Evolutionary conservation across 805 yeast genomes (phyloP).

Genomic region (Martiniozyma abietophila): DNA sequence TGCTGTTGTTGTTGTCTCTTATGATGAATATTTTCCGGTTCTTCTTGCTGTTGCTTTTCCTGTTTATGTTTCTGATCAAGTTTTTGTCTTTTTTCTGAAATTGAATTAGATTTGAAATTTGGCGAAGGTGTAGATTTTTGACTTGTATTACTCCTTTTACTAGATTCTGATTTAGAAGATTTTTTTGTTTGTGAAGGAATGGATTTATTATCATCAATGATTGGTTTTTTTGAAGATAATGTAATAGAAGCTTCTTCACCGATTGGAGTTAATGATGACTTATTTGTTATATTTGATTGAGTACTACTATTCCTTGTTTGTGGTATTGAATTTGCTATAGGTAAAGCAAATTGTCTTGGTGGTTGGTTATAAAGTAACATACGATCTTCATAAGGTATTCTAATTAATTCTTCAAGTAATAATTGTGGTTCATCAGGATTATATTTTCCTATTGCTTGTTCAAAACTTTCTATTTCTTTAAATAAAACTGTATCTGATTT

Average conservation of each 20-base stretch:
- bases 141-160: not conserved
- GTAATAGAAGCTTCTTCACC: too few relatives aligned
- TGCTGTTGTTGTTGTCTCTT: not conserved
- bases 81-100: too few relatives aligned
- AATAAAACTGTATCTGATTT: not conserved
- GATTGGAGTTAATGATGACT: too few relatives aligned
- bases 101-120: not conserved
- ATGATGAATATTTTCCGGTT: not conserved
- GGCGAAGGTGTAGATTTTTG: not conserved
- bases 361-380: not conserved
- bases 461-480: conserved; percentile 1
- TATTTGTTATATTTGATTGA: too few relatives aligned
- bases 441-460: conserved; percentile 1
- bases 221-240: too few relatives aligned
- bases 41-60: not conserved
- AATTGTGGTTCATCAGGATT: not conserved
- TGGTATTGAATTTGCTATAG: too few relatives aligned
- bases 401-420: conserved; percentile 3
- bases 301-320: too few relatives aligned
- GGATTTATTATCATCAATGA: too few relatives aligned
- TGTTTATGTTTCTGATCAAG: too few relatives aligned
- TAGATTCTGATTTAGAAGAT: not conserved
- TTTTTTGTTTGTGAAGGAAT: too few relatives aligned
- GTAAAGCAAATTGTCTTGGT: not conserved
- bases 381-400: conserved; percentile 6